Base-by-base conservation (phyloP, 208 protist genomes). In the Leishmania mexicana region DNA sequence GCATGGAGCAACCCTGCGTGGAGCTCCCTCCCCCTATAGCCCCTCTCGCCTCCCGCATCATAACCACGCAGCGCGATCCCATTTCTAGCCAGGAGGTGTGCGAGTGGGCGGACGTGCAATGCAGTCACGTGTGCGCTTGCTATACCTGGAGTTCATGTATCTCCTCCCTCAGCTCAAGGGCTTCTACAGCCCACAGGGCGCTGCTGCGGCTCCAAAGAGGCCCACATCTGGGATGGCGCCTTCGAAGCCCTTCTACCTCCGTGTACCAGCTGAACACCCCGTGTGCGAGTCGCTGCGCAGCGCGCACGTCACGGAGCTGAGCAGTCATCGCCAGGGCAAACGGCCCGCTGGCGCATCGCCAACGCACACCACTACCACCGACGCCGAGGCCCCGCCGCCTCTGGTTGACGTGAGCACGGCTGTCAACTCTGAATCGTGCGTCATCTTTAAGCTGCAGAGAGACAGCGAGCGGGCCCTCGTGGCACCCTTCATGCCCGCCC, bases 121-220 rank as follows among this genome's bases (percentile, higher is more conserved):
- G 78, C 85, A 93, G 75, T 77, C 78, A 24, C 88, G 89, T 4
- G 87, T 94, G 21, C 86, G 86, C n/a, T 79, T 89, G 62, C 87
- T 94, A 17, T 95, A 95, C 54, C 60, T 94, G 4, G 92, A 95
- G 75, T 94, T 95, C 73, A 89, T 95, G 85, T 81, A 90, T n/a
- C 86, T 94, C 42, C 76, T 88, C 1, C 85, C 92, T 1, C 80
- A 91, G 68, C 68, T 91, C 1, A 19, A 67, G n/a, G n/a, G 75
- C 68, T 83, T 86, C 62, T 83, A 75, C 38, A 80, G 54, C 7
- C 64, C 78, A 53, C 70, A 72, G 3, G 70, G 70, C 13, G 38
- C 80, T n/a, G 60, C 68, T 3, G n/a, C 47, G 3, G 38, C 38
- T 13, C 6, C 15, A 40, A 78, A 38, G 5, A n/a, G 31, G 8